phyloP scores from a whole-genome alignment of 2,329 filamentous ascomycete genomes.

The Cercospora zeae-maydis region DNA sequence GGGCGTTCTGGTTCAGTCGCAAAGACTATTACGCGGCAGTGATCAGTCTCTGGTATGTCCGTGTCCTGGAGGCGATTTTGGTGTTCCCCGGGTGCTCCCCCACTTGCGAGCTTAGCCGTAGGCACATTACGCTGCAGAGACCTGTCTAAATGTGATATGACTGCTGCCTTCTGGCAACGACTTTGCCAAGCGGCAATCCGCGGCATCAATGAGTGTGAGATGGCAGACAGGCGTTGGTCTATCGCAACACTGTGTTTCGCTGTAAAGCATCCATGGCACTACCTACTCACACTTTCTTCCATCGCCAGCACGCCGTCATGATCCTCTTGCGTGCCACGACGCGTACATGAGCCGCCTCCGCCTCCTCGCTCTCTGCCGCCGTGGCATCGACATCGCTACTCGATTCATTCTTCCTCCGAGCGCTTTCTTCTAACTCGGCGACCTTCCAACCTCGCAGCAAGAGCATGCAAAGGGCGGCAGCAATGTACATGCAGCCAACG shows the following conservation, averaged over 20 bases:
- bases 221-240: background rate
- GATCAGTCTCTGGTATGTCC: no score
- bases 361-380: slow-evolving; percentile 23
- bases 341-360: slow-evolving; percentile 23
- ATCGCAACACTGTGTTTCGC: background rate
- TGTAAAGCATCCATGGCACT: background rate
- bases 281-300: slow-evolving; percentile 33
- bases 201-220: background rate
- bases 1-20: no score
- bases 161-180: background rate
- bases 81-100: no score
- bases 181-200: background rate
- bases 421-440: slow-evolving; percentile 47
- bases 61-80: no score
- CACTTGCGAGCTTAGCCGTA: no score
- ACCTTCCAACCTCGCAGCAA: slow-evolving; percentile 61
- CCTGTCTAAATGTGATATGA: no score
- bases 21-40: no score
- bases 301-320: slow-evolving; percentile 30
- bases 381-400: slow-evolving; percentile 29
- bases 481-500: slow-evolving; percentile 60
- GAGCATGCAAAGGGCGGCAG: slow-evolving; percentile 51
- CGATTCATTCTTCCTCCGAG: slow-evolving; percentile 32
- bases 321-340: slow-evolving; percentile 30
- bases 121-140: no score